Evolutionary conservation across 306 rosid genomes (phyloP).

Genomic region (Pachyrhizus erosus): DNA sequence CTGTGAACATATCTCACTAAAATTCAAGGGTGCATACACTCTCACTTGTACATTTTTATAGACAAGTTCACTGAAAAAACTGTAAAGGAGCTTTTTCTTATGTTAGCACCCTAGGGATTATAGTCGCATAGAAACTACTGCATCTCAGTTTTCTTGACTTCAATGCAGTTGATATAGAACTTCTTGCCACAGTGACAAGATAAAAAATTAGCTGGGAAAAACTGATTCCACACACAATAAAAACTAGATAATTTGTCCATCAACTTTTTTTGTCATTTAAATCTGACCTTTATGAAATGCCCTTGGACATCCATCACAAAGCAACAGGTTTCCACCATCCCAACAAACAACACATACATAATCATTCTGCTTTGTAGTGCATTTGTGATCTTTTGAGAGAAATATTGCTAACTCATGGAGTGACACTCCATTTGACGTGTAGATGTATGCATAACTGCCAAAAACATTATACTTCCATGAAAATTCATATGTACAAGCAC

Average conservation of each 20-base stretch:
- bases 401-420: slow-evolving; percentile 92
- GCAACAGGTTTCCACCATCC: slow-evolving; percentile 96
- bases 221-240: neutral
- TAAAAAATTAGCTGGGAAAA: slow-evolving; percentile 1
- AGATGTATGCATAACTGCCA: slow-evolving; percentile 94
- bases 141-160: neutral
- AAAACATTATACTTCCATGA: slow-evolving; percentile 42
- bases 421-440: slow-evolving; percentile 93
- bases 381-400: slow-evolving; percentile 85
- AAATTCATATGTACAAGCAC: slow-evolving; percentile 37
- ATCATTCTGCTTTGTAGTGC: slow-evolving; percentile 85
- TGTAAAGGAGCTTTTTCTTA: neutral
- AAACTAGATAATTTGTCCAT: slow-evolving; percentile 14
- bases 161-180: slow-evolving; percentile 3
- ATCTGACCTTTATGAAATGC: slow-evolving; percentile 93
- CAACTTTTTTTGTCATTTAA: slow-evolving; percentile 13
- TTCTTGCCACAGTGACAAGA: slow-evolving; percentile 29
- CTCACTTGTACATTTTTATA: neutral
- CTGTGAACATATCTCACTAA: slow-evolving; percentile 3
- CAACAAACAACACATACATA: slow-evolving; percentile 91
- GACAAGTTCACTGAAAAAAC: neutral
- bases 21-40: neutral
- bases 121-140: slow-evolving; percentile 11
- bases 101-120: slow-evolving; percentile 4
- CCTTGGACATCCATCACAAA: slow-evolving; percentile 98